Evolutionary conservation across 192 early-diverging fungal species (phyloP).

Genomic region (Umbelopsis ramanniana): DNA sequence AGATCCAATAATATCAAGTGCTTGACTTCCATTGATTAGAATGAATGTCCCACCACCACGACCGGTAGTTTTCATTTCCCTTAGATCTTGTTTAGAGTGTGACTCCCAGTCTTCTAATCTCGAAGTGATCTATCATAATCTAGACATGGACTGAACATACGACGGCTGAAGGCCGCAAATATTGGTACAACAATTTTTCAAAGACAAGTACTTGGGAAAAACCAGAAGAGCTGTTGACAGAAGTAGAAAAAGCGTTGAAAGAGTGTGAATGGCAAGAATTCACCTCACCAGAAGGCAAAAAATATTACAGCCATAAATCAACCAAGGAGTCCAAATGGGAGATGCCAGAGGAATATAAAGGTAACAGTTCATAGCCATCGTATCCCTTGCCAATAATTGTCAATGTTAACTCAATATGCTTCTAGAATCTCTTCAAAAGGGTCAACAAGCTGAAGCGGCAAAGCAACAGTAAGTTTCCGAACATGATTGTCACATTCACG

Average conservation of each 20-base stretch:
- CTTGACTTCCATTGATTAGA: background rate
- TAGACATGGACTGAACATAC: slow-evolving; percentile 76
- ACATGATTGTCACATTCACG: background rate
- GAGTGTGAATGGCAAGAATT: slow-evolving; percentile 86
- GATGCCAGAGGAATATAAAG: slow-evolving; percentile 76
- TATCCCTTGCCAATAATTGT: background rate
- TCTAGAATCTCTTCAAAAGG: slow-evolving; percentile 43
- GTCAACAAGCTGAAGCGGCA: slow-evolving; percentile 40
- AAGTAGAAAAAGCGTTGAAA: slow-evolving; percentile 68
- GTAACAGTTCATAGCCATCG: background rate
- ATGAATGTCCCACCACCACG: slow-evolving; percentile 11
- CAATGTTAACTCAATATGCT: background rate
- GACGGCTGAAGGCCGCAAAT: slow-evolving; percentile 80
- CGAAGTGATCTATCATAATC: background rate
- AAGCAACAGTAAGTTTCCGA: slow-evolving; percentile 29
- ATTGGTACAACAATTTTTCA: slow-evolving; percentile 84
- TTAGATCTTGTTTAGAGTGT: background rate
- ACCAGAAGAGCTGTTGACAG: slow-evolving; percentile 87
- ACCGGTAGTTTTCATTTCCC: background rate
- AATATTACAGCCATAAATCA: slow-evolving; percentile 84
- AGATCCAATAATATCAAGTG: background rate
- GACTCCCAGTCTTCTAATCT: background rate
- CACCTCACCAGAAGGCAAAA: slow-evolving; percentile 71
- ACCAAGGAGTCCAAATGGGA: slow-evolving; percentile 89
- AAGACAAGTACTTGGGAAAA: slow-evolving; percentile 91